A percentile compares a stretch with the other conserved stretches of the same genome.
Conservation (phyloP, 129 eudicot species). For the Deinandra increscens region DNA sequence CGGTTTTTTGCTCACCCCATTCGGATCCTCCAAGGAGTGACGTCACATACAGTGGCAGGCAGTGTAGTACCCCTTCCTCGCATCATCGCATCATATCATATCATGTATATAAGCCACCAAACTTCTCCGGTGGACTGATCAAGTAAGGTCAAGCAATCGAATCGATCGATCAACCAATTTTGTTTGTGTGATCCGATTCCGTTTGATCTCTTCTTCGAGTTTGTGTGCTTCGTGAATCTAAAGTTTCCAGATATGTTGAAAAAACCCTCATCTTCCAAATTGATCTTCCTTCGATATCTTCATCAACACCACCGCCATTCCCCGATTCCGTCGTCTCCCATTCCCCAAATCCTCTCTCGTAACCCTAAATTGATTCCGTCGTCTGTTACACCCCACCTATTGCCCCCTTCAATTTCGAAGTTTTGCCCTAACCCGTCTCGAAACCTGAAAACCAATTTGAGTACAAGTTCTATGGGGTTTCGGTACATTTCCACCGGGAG, state of each 20-base stretch:
- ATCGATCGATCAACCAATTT: slow-evolving; percentile 29
- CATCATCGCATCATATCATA: no score
- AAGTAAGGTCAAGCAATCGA: slow-evolving; percentile 35
- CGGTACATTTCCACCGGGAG: slow-evolving; percentile 51
- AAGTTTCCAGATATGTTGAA: slow-evolving; percentile 50
- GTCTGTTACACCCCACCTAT: not conserved
- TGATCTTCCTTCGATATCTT: slow-evolving; percentile 39
- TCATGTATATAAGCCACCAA: slow-evolving; percentile 20
- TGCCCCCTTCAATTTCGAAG: slow-evolving; percentile 19
- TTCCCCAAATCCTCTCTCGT: slow-evolving; percentile 33
- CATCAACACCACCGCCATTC: slow-evolving; percentile 32
- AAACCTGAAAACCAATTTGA: slow-evolving; percentile 27
- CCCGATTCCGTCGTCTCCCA: slow-evolving; percentile 32
- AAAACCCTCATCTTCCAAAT: slow-evolving; percentile 57
- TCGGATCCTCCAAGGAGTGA: not conserved
- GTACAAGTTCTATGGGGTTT: slow-evolving; percentile 42
- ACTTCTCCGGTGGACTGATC: slow-evolving; percentile 3
- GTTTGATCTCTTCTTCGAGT: slow-evolving; percentile 40
- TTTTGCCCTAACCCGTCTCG: slow-evolving; percentile 12
- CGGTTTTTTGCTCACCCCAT: no score
- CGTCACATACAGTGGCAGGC: slow-evolving; percentile 7
- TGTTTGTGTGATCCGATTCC: slow-evolving; percentile 12
- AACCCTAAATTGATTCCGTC: slow-evolving; percentile 28
- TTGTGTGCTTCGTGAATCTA: slow-evolving; percentile 62
- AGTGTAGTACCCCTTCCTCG: not conserved